Evolutionary conservation across 768 basidiomycete genomes (phyloP).

Genomic region (Leccinum longicurvipes): DNA sequence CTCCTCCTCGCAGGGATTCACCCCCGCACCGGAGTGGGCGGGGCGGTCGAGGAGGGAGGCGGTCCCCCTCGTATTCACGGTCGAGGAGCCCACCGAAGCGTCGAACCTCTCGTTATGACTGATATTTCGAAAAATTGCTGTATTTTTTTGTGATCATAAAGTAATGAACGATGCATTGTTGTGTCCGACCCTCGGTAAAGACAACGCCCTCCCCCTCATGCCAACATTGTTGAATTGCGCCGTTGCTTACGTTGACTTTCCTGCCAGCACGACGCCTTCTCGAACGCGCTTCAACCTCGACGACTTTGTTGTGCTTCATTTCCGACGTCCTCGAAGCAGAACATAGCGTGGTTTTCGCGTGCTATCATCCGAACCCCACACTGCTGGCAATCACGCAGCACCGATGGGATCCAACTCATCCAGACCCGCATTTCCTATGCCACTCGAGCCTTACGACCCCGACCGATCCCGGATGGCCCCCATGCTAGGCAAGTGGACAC

Average conservation of each 20-base stretch:
- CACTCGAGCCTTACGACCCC: neutral
- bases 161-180: neutral
- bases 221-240: neutral
- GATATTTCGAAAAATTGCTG: slow-evolving; percentile 8
- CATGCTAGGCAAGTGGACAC: slow-evolving; percentile 18
- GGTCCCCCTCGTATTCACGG: slow-evolving; percentile 35
- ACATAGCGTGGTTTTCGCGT: slow-evolving; percentile 2
- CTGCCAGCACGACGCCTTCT: neutral
- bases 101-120: slow-evolving; percentile 32
- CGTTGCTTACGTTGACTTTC: neutral
- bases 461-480: neutral
- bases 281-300: neutral
- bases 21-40: slow-evolving; percentile 47
- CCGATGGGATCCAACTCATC: slow-evolving; percentile 27
- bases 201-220: neutral
- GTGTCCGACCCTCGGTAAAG: too few relatives aligned
- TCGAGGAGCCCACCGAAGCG: slow-evolving; percentile 44
- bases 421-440: slow-evolving; percentile 21
- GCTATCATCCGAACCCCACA: neutral
- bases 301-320: neutral
- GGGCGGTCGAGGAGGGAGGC: slow-evolving; percentile 41
- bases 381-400: neutral
- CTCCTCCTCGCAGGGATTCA: slow-evolving; percentile 44
- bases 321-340: slow-evolving; percentile 7
- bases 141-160: neutral